Percentiles rank a stretch among this genome's conserved stretches.
These are phyloP conservation scores for Clathrospora elynae DNA, from an alignment of 2,329 filamentous ascomycete species.

Conservation along the genomic window DNA sequence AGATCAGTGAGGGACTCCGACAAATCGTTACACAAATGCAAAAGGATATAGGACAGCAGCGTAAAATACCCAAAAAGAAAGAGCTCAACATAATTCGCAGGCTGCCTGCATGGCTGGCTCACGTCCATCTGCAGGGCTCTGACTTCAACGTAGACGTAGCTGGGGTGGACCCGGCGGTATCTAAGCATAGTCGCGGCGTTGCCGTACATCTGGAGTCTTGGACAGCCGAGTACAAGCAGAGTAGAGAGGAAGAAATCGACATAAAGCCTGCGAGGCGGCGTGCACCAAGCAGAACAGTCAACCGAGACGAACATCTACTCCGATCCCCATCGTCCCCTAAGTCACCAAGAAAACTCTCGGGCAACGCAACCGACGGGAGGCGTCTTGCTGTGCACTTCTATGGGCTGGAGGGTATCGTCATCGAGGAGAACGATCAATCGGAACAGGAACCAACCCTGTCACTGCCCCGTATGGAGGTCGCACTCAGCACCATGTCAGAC, in stretches of 20 bases:
- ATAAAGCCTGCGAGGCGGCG: constrained; percentile 67
- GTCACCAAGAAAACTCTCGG: constrained; percentile 56
- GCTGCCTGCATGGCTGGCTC: constrained; percentile 81
- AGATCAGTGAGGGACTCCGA: constrained; percentile 89
- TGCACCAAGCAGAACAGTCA: constrained; percentile 67
- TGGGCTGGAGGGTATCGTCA: constrained; percentile 86
- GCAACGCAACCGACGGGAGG: constrained; percentile 70
- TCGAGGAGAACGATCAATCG: constrained; percentile 83
- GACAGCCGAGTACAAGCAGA: constrained; percentile 85
- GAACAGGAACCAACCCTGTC: constrained; percentile 85
- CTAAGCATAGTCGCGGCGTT: constrained; percentile 78
- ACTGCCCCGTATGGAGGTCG: constrained; percentile 84
- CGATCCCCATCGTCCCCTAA: constrained; percentile 59
- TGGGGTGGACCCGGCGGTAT: constrained; percentile 83
- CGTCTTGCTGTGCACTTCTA: constrained; percentile 79
- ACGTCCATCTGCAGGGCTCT: constrained; percentile 82
- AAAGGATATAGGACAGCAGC: constrained; percentile 48
- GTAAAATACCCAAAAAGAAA: constrained; percentile 49
- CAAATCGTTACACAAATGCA: constrained; percentile 88
- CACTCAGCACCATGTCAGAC: constrained; percentile 83
- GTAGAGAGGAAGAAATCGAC: constrained; percentile 70
- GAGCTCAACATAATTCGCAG: constrained; percentile 70
- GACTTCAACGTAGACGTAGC: constrained; percentile 92
- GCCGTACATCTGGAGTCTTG: constrained; percentile 86
- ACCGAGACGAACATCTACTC: constrained; percentile 66